Base-by-base conservation (phyloP, 148 eudicot genomes). In the Hydrangea macrophylla region DNA sequence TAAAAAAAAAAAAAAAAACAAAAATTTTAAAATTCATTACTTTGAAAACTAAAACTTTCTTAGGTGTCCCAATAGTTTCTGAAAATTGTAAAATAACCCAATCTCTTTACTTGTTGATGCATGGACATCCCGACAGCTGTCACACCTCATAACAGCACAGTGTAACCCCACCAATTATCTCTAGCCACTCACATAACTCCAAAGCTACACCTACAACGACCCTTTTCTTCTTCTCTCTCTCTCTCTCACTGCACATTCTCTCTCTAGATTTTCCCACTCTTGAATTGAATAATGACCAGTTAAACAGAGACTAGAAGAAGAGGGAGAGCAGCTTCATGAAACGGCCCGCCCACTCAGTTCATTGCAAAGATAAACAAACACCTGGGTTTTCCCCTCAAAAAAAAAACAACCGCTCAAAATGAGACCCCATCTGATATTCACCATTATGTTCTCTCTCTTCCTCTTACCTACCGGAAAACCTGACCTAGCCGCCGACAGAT, bases 401-500 rank as follows among this genome's bases (percentile, higher is more conserved):
- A 7, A 17, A 68, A 0, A 18, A 7, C 8, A 68, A 7, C 50
- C 12, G 3, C 24, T 23, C 18, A 24, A 55, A 22, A 58, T 58
- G 66, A 56, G 9, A 22, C 39, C 42, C 23, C 24, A 1, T 54
- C 32, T 57, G 55, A 18, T 64, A 31, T 23, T 70, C 67, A 27
- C 68, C 78, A 28, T 56, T 36, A 22, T 69, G 70, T 36, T 72
- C 69, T 25, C 69, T 18, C 20, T 76, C 61, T 25, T 79, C 50
- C 63, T 78, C 71, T 15, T 71, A 20, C 23, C 76, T 51, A 9
- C 76, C 57, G 36, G 53, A 63, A 0, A 26, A 28, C 22, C 87
- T 25, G 89, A 79, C 74, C 75, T 86, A 2, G 60, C 74, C 35
- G 64, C 83, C 35, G 84, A 80, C 63, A 67, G 79, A 22, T 44